Evolutionary conservation across 495 filamentous ascomycete species (phyloP).

Genomic region (Lophiotrema nucula): DNA sequence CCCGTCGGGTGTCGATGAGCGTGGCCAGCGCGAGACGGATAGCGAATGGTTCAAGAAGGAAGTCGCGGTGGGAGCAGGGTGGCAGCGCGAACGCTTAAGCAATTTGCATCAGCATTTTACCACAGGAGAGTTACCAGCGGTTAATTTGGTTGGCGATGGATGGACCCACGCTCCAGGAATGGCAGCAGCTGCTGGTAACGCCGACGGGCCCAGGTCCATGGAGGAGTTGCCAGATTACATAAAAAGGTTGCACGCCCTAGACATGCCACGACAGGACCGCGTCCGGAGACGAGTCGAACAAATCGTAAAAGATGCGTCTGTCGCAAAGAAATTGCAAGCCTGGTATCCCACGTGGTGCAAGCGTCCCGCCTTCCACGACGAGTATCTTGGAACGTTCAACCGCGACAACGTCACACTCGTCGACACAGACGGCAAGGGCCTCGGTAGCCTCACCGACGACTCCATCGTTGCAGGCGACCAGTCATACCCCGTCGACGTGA

Average conservation of each 20-base stretch:
- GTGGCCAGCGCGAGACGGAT: conserved; percentile 52
- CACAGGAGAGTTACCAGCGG: conserved; percentile 41
- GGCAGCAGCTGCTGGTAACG: conserved; percentile 47
- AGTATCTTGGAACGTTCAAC: conserved; percentile 38
- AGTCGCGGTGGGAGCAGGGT: conserved; percentile 47
- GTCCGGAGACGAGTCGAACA: conserved; percentile 35
- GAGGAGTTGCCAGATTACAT: conserved; percentile 45
- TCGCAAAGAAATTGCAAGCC: conserved; percentile 36
- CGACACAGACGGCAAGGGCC: conserved; percentile 55
- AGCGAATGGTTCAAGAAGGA: conserved; percentile 46
- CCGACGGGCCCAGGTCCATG: conserved; percentile 15
- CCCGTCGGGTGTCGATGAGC: conserved; percentile 50
- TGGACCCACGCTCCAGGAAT: conserved; percentile 25
- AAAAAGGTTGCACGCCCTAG: conserved; percentile 24
- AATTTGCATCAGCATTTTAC: conserved; percentile 35
- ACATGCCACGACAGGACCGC: conserved; percentile 32
- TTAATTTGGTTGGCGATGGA: conserved; percentile 37
- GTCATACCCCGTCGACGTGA: conserved; percentile 49
- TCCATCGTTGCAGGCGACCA: conserved; percentile 44
- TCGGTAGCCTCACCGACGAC: conserved; percentile 42
- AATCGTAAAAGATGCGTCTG: conserved; percentile 37
- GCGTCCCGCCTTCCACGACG: conserved; percentile 43
- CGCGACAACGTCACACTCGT: conserved; percentile 42
- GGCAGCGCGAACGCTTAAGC: conserved; percentile 30
- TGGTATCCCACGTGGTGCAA: conserved; percentile 44